Percentiles rank a stretch among this genome's conserved stretches.
phyloP scores from a whole-genome alignment of 1,284 basidiomycete genomes.

The Naganishia liquefaciens region DNA sequence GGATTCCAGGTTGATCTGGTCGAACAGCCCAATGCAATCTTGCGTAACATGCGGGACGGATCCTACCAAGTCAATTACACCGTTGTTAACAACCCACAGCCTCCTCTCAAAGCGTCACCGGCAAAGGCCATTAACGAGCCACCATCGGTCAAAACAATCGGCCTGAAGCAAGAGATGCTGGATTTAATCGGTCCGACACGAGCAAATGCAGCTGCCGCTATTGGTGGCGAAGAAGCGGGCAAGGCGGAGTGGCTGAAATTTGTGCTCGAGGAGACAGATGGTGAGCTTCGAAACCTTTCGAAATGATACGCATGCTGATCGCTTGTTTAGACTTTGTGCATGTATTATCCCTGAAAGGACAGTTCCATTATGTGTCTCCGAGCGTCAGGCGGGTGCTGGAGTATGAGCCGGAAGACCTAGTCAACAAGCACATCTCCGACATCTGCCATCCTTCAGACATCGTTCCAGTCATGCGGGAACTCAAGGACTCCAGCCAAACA shows the following conservation, averaged over 20 bases:
- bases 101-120: constrained; percentile 31
- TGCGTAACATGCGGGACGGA: constrained; percentile 74
- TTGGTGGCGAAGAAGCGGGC: constrained; percentile 46
- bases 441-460: constrained; percentile 86
- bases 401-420: constrained; percentile 76
- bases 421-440: constrained; percentile 73
- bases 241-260: constrained; percentile 58
- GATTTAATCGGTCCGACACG: constrained; percentile 43
- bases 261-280: constrained; percentile 64
- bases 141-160: constrained; percentile 24
- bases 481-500: constrained; percentile 70
- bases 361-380: constrained; percentile 86
- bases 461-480: constrained; percentile 84
- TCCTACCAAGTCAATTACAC: constrained; percentile 65
- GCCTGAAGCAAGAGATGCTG: constrained; percentile 40
- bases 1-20: constrained; percentile 91
- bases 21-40: constrained; percentile 79
- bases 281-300: constrained; percentile 40
- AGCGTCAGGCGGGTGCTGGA: constrained; percentile 73
- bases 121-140: constrained; percentile 30
- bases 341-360: constrained; percentile 90
- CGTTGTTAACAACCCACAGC: constrained; percentile 45
- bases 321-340: constrained; percentile 73
- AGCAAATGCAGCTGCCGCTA: constrained; percentile 36
- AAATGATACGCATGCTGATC: background rate